Conservation (phyloP, 2,329 filamentous ascomycete genomes). For the Zasmidium citrigriseum region DNA sequence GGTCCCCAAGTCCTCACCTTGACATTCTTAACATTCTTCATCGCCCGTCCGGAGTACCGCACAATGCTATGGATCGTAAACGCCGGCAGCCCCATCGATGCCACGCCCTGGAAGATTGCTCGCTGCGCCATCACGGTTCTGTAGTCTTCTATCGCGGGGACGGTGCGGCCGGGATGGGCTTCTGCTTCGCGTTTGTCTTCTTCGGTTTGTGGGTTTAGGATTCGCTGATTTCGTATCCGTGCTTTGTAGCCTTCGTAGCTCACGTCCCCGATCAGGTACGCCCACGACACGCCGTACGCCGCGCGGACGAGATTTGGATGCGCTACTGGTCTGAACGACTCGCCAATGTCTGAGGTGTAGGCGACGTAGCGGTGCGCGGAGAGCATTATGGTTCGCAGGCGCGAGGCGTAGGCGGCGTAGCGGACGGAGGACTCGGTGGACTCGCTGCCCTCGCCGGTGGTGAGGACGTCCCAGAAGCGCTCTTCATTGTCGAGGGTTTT, state of each 20-base stretch:
- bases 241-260: conserved; percentile 93
- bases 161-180: conserved; percentile 27
- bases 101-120: conserved; percentile 85
- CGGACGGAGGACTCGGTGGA: conserved; percentile 83
- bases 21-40: conserved; percentile 79
- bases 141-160: conserved; percentile 83
- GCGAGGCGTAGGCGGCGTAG: conserved; percentile 88
- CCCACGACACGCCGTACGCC: conserved; percentile 90
- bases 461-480: conserved; percentile 61
- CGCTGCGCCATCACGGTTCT: conserved; percentile 87
- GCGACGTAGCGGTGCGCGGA: conserved; percentile 94
- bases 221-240: conserved; percentile 80
- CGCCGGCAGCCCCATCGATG: conserved; percentile 90
- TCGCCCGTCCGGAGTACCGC: conserved; percentile 78
- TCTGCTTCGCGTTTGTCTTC: conserved; percentile 36
- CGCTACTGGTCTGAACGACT: conserved; percentile 90
- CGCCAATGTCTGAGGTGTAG: conserved; percentile 92
- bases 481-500: conserved; percentile 64
- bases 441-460: conserved; percentile 70
- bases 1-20: conserved; percentile 81
- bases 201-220: conserved; percentile 65
- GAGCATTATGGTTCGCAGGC: conserved; percentile 67
- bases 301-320: conserved; percentile 78
- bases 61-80: conserved; percentile 95
- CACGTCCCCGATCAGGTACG: conserved; percentile 89